Evolutionary conservation across 345 rosid species (phyloP).

Genomic region (Rhizophora apiculata): DNA sequence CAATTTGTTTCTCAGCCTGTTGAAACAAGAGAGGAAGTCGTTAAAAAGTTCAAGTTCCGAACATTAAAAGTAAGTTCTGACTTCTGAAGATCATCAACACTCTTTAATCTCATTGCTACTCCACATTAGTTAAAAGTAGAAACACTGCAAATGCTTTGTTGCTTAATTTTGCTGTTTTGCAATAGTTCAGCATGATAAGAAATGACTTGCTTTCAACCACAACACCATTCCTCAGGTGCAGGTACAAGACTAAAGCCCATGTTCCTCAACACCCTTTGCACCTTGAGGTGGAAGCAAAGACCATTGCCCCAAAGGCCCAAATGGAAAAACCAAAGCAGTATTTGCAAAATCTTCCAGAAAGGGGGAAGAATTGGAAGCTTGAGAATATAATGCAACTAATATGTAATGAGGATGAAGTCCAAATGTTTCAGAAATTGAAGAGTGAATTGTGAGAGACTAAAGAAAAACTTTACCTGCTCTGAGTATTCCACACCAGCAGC

Average conservation of each 20-base stretch:
- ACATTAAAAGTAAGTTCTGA: background rate
- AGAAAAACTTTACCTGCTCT: constrained; percentile 60
- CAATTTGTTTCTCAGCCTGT: constrained; percentile 96
- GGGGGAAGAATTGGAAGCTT: background rate
- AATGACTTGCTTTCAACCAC: too few species aligned
- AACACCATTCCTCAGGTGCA: too few species aligned
- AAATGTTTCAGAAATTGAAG: background rate
- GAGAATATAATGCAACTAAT: background rate
- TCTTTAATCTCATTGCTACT: too few species aligned
- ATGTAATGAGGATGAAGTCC: background rate
- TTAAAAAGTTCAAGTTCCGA: background rate
- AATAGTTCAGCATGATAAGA: too few species aligned
- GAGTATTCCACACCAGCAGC: constrained; percentile 91
- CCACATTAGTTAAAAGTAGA: too few species aligned
- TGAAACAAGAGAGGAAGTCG: constrained; percentile 4
- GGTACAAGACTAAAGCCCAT: too few species aligned
- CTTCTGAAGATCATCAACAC: too few species aligned
- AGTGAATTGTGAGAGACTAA: background rate
- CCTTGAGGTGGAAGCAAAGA: too few species aligned
- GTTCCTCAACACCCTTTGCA: too few species aligned
- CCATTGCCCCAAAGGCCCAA: too few species aligned
- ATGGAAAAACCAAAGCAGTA: background rate
- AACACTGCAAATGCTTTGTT: too few species aligned
- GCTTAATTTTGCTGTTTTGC: too few species aligned
- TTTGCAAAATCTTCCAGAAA: background rate